Evolutionary conservation across 495 filamentous ascomycete species (phyloP).

Genomic region (Jackrogersella multiformis): DNA sequence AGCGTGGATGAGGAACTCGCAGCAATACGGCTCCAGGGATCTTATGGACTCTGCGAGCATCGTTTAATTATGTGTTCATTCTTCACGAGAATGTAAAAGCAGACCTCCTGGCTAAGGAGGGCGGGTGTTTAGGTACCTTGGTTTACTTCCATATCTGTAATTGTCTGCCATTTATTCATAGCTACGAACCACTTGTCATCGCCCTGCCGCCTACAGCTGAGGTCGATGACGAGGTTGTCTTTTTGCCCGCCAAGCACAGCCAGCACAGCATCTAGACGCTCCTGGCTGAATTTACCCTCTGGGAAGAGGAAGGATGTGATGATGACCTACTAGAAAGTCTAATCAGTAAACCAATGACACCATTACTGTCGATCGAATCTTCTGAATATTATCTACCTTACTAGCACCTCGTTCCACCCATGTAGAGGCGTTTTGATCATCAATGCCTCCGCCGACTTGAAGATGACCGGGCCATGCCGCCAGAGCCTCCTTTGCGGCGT

Average conservation of each 20-base stretch:
- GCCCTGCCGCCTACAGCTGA: slow-evolving; percentile 82
- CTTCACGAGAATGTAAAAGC: too few relatives aligned
- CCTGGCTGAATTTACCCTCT: slow-evolving; percentile 76
- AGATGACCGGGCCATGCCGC: slow-evolving; percentile 76
- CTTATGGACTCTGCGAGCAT: slow-evolving; percentile 73
- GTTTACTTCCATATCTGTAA: slow-evolving; percentile 94
- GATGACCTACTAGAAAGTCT: slow-evolving; percentile 73
- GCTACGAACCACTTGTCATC: slow-evolving; percentile 86
- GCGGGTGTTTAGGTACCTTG: slow-evolving; percentile 63
- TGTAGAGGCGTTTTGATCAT: slow-evolving; percentile 77
- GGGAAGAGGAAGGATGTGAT: slow-evolving; percentile 86
- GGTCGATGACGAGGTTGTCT: slow-evolving; percentile 88
- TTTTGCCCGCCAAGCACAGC: slow-evolving; percentile 74
- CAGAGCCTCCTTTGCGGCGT: slow-evolving; percentile 79
- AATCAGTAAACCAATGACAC: slow-evolving; percentile 14
- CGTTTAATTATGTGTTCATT: too few relatives aligned
- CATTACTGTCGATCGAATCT: neutral
- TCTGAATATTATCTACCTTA: slow-evolving; percentile 68
- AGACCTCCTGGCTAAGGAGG: neutral
- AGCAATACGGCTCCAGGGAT: slow-evolving; percentile 85
- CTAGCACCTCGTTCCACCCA: slow-evolving; percentile 92
- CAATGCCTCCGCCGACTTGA: slow-evolving; percentile 93
- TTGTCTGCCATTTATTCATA: slow-evolving; percentile 98
- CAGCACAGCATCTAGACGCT: slow-evolving; percentile 75
- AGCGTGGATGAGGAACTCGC: slow-evolving; percentile 97